Evolutionary conservation across 495 filamentous ascomycete genomes (phyloP), one percentile per base, ranked within the genome.

Genomic region (Aspergillus carlsbadensis): DNA sequence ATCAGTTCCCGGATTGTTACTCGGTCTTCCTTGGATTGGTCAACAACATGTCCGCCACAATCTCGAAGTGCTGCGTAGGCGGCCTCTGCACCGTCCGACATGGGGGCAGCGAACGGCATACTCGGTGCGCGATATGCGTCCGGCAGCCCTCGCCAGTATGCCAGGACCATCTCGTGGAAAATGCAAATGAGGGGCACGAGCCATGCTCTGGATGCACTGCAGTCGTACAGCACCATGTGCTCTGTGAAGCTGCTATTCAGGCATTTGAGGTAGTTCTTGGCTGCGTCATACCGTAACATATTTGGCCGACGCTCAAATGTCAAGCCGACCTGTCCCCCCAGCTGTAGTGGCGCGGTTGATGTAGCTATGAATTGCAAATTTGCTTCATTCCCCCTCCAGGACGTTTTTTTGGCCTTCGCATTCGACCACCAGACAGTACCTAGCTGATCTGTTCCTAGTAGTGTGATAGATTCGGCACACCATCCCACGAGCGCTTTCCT

Each of bases 301-400:
- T 48, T 48, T 5, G 20, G 15, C 15, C 11, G 10, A 1, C 45
- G 26, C n/a, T 48, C 45, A 14, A 34, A 48, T 34, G 45, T 33
- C 22, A 48, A 33, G 14, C 45, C 45, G 18, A n/a, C n/a, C 15
- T 34, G 45, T 11, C 26, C 45, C 1, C 45, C 45, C 3, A 48
- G n/a, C 26, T 48, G 45, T 5, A 48, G 5, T 1, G 45, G 45
- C 17, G 45, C 45, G 2, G 26, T 20, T 2, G 45, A 48, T 18
- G 26, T 7, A 26, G 45, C 45, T 34, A 48, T 18, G 20, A 48
- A 35, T 17, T 48, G 45, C 45, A 48, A 13, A 20, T 48, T 48
- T 10, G 45, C 45, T 1, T 26, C 45, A n/a, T 18, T 48, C 45
- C 45, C 33, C 3, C 14, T 18, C 45, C 45, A 48, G 26, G 45